Base-by-base conservation (phyloP, 148 eudicot species). In the Rhododendron kiyosumense region DNA sequence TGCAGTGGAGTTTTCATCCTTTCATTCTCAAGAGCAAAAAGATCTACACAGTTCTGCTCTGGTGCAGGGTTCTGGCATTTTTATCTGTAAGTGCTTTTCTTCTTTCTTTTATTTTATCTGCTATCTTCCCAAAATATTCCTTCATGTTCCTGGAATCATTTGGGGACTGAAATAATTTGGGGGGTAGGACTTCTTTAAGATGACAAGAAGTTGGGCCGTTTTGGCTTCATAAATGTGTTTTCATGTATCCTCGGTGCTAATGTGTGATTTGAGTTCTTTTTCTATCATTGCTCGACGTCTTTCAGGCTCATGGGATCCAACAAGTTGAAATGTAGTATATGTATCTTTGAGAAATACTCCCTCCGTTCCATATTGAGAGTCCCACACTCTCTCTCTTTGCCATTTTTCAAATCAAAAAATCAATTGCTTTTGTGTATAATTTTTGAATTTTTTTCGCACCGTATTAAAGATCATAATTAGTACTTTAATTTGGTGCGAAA, bases 1-100 rank as follows among this genome's bases (percentile, higher is more conserved):
- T 94, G 94, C 95, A 97, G 99, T 97, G 99, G 98, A 94, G 98
- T 80, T 95, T 97, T 88, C 96, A 95, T 91, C 99, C 99, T 81
- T 97, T 97, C 91, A 91, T 97, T 86, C 85, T 97, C 84, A 97
- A 95, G 91, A 94, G 89, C 91, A 97, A 97, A 88, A 95, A 90
- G 90, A 95, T 97, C 87, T 97, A 97, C 93, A 97, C 99, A 80
- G 99, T 97, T 79, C 92, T 97, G 28, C 81, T 95, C 59, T 97
- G 99, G 99, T 97, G 99, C 95, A 94, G 99, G 90, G 98, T 97
- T 87, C 91, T 97, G 81, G 95, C 99, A 5, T 95, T 93, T 89
- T 86, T 97, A 89, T 91, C 89, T 82, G 99, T 97, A 93, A 97
- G 99, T 93, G 54, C 78, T 74, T 54, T 7, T 74, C 30, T 45